phyloP scores from a whole-genome alignment of 1,284 basidiomycete genomes.

The Hymenochaete sp. region DNA sequence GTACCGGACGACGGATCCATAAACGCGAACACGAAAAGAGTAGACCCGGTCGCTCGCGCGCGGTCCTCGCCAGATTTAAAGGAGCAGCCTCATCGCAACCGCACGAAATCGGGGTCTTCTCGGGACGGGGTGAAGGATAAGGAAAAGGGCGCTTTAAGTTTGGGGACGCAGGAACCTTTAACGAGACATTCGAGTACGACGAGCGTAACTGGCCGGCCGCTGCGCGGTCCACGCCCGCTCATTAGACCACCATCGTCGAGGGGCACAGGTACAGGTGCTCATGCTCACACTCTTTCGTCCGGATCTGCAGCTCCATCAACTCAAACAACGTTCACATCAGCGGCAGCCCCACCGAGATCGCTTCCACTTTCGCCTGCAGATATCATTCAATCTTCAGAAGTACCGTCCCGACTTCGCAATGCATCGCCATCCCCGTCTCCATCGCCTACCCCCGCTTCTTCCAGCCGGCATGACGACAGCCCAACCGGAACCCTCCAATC shows the following conservation, averaged over 20 bases:
- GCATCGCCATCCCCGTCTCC: slow-evolving; percentile 10
- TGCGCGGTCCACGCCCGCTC: not conserved
- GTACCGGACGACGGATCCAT: too few relatives aligned
- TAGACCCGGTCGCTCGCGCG: not conserved
- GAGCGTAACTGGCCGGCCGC: not conserved
- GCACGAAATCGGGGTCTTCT: not conserved
- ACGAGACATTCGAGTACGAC: too few relatives aligned
- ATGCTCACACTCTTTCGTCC: slow-evolving; percentile 3
- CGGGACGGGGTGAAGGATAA: not conserved
- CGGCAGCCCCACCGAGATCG: not conserved
- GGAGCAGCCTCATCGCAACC: not conserved
- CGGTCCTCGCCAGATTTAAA: slow-evolving; percentile 15
- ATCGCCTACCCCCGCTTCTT: slow-evolving; percentile 1
- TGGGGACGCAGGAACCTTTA: too few relatives aligned
- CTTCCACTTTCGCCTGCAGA: not conserved
- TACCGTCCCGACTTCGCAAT: not conserved
- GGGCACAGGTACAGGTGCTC: not conserved
- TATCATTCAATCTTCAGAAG: not conserved
- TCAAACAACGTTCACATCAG: too few relatives aligned
- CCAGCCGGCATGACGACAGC: not conserved
- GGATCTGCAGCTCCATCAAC: not conserved
- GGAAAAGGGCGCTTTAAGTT: too few relatives aligned
- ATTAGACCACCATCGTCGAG: not conserved
- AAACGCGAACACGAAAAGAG: too few relatives aligned
- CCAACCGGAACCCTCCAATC: too few relatives aligned